Evolutionary conservation across 306 rosid species (phyloP).

Genomic region (Lupinus albus): DNA sequence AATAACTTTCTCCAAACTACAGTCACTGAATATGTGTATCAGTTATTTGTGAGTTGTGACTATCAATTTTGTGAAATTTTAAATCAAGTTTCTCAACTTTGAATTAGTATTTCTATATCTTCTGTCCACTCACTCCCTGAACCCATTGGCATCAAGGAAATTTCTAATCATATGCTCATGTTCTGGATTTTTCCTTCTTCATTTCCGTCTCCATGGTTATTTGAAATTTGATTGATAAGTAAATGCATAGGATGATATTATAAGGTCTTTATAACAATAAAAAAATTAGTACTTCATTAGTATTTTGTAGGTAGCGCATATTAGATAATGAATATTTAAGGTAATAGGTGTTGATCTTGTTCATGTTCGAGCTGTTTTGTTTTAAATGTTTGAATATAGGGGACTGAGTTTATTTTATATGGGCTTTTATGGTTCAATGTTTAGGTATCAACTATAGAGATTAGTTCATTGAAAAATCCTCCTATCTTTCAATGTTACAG

Average conservation of each 20-base stretch:
- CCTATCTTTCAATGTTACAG: conserved; percentile 44
- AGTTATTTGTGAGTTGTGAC: not conserved
- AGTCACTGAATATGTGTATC: not conserved
- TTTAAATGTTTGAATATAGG: not conserved
- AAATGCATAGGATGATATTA: not conserved
- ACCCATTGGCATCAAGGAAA: conserved; percentile 12
- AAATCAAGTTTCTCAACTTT: not conserved
- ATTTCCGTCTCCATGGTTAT: conserved; percentile 19
- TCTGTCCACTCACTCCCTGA: not conserved
- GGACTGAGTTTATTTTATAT: too few relatives aligned
- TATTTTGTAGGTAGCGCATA: not conserved
- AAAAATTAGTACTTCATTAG: too few relatives aligned
- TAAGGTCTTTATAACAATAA: too few relatives aligned
- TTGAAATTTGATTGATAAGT: conserved; percentile 11
- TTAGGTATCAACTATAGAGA: too few relatives aligned
- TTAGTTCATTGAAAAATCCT: conserved; percentile 22
- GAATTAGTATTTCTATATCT: not conserved
- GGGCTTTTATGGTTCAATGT: too few relatives aligned
- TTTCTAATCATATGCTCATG: conserved; percentile 7
- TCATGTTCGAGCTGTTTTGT: conserved; percentile 13
- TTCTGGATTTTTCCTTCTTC: conserved; percentile 28
- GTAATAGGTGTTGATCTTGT: not conserved
- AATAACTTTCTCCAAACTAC: not conserved
- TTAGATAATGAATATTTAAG: not conserved
- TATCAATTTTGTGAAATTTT: not conserved